Base-by-base conservation (phyloP, 1,284 basidiomycete genomes). In the Sporisorium scitamineum region DNA sequence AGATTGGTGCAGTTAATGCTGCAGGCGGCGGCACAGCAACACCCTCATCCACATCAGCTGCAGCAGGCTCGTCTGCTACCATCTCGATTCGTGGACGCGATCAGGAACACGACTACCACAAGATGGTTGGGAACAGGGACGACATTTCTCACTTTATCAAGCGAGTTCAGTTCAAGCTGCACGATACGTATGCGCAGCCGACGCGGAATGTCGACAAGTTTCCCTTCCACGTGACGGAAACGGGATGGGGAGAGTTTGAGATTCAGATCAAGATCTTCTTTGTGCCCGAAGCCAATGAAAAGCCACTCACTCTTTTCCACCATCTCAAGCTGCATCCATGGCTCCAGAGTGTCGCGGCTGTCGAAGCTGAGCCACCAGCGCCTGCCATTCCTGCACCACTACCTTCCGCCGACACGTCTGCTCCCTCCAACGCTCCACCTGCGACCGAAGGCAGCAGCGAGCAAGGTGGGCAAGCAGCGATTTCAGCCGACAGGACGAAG, bases 161-260 rank as follows among this genome's bases (percentile, higher is more conserved):
- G 86, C 90, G 94, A 53, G 96, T 99, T 55, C 94, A 94, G 16
- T 98, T 99, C 90, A 96, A 95, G 86, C 87, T 99, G 54, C 97
- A 99, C 87, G 97, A 99, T 76, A 97, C 96, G 0, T 99, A 97
- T 87, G 86, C 94, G 0, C 94, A 92, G 83, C 94, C 95, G 0
- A 92, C 91, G 44, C 88, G 96, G 87, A 93, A 92, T 79, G 86
- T 97, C 52, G 97, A 99, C 83, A 94, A 92, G 83, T 90, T 94
- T 9, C 97, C 97, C 0, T 99, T 95, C 83, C 92, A 94, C 79
- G 91, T 99, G 10, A 92, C 94, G 8, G 97, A 99, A 86, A 98
- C 96, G 10, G 97, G 96, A 51, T 99, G 97, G 97, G 97, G 97
- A 82, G 97, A 99, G 88, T 99, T 99, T 86, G 94, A 97, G 81